Evolutionary conservation across 2,329 filamentous ascomycete genomes (phyloP), one percentile per base, ranked within the genome.

Genomic region (Fusarium sp.): DNA sequence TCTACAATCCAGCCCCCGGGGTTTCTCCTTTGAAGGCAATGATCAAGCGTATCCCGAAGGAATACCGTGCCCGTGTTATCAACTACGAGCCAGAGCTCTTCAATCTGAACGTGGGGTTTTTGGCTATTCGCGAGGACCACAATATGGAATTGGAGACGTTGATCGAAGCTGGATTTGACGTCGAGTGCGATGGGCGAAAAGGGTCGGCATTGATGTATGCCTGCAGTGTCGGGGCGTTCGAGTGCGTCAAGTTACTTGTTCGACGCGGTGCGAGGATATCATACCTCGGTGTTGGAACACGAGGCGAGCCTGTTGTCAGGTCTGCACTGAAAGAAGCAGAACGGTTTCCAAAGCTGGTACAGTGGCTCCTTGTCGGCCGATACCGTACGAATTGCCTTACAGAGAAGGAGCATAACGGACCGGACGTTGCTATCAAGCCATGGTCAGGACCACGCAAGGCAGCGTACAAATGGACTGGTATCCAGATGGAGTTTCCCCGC

Each of bases 141-240:
- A 11, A 8, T 9, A 44, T 27, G 3, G 20, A 59, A 1, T 24
- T 76, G n/a, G 22, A 71, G n/a, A 15, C 60, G 0, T 42, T 75
- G 4, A 32, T 76, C 5, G 58, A 66, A 3, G 60, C 53, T 30
- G 74, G 73, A 2, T 65, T 75, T 20, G 61, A 75, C 6, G 30
- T 60, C 14, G 66, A 72, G n/a, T 47, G 30, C 2, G 69, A 71
- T 16, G 63, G 63, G 38, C 68, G 59, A 5, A 55, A 54, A 2
- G 73, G 73, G 4, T 72, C 74, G 8, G 61, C 66, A 1, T 52
- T 76, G 52, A 75, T 76, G 72, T 70, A 63, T 47, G 74, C 74
- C 15, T 64, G 61, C 20, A 43, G 38, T 6, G 58, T 74, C 4
- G 74, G 71, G 0, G 60, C 62, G 2, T 42, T 62, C 2, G 27